Evolutionary conservation across 768 basidiomycete genomes (phyloP).

Genomic region (Xerocomellus dryophilus): DNA sequence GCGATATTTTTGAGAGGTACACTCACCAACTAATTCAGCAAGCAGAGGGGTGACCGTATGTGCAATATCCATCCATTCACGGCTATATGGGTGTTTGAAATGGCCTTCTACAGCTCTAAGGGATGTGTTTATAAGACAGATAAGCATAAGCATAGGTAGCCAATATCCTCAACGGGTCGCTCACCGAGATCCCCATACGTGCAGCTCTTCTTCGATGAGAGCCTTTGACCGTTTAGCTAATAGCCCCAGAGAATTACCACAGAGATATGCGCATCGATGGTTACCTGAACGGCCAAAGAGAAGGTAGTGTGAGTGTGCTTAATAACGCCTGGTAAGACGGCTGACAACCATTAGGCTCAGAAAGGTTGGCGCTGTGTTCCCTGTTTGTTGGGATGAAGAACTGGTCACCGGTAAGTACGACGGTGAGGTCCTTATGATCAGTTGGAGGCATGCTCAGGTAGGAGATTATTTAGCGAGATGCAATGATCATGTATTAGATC

Average conservation of each 20-base stretch:
- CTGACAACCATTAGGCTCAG: constrained; percentile 37
- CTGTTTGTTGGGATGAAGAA: constrained; percentile 58
- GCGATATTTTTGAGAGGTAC: constrained; percentile 4
- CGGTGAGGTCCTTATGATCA: constrained; percentile 20
- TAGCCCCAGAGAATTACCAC: constrained; percentile 92
- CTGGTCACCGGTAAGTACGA: constrained; percentile 45
- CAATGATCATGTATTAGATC: constrained; percentile 17
- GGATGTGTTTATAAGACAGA: constrained; percentile 4
- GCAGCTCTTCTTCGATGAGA: constrained; percentile 78
- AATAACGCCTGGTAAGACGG: not conserved
- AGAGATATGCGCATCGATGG: constrained; percentile 74
- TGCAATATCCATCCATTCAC: constrained; percentile 81
- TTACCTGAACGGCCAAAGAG: constrained; percentile 36
- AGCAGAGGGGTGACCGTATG: constrained; percentile 70
- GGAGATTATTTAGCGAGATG: not conserved
- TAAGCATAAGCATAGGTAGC: constrained; percentile 7
- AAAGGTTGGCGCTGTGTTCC: constrained; percentile 43
- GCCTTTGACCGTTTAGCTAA: constrained; percentile 69
- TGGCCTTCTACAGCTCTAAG: constrained; percentile 83
- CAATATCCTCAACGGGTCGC: constrained; percentile 20
- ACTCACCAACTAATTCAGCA: constrained; percentile 78
- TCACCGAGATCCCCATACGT: constrained; percentile 76
- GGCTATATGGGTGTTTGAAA: constrained; percentile 79
- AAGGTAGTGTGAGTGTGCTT: constrained; percentile 12
- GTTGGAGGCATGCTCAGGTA: constrained; percentile 12